Base-by-base conservation (phyloP, 306 rosid genomes). In the Dalbergia oliveri region DNA sequence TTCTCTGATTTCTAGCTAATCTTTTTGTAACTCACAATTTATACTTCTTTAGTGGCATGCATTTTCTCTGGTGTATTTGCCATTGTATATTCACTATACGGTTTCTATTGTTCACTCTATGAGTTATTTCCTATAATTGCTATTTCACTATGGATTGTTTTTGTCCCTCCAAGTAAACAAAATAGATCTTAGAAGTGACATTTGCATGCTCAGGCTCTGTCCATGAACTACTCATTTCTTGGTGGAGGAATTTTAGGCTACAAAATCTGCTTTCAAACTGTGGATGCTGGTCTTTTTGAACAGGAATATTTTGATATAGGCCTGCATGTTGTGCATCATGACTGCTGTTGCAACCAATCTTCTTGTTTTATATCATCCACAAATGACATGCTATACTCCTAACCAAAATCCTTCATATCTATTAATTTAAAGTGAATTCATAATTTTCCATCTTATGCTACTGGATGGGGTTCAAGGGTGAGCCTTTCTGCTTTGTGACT, bases 31-130 rank as follows among this genome's bases (percentile, higher is more conserved):
- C 57, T 44, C 11, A n/a, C 41, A 62, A 23, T 70, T 26, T 45
- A 37, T 59, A 50, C 59, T 76, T 72, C 18, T 75, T 75, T 43
- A 44, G 49, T 34, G 23, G 23, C 56, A 56, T 78, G 62, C 49
- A 66, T 44, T 62, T 23, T 41, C 49, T 53, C 4, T n/a, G 66
- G 67, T 66, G 13, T 26, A 23, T 61, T 66, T 33, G 45, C 41
- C 47, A 75, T 43, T 62, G 5, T 49, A 9, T 57, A 14, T 44
- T 59, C 44, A 75, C 61, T 62, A 70, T 61, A 33, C 44, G 69
- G 19, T 44, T 60, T 60, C 59, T 44, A 11, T 19, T 0, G 71
- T 3, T 21, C 79, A 11, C 56, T 23, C 68, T 7, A 9, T 11
- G 16, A 41, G 15, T 78, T 43, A 3, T 35, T 64, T 16, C 65